Conservation (phyloP, 2,329 filamentous ascomycete species). For the Colletotrichum euphorbiae region DNA sequence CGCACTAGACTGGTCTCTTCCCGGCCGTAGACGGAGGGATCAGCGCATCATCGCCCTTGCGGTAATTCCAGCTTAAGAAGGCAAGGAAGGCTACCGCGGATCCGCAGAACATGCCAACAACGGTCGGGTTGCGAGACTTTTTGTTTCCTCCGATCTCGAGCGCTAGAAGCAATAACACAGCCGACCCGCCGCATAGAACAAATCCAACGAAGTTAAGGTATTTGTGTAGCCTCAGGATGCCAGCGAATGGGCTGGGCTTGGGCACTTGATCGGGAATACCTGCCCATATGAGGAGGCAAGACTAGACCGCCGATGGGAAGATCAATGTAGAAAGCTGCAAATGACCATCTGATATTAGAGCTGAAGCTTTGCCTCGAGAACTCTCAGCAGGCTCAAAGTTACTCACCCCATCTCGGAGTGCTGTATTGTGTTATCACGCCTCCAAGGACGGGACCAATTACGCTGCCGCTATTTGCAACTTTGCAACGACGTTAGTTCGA, state of each 20-base stretch:
- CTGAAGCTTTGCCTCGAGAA: background rate
- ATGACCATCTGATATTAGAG: background rate
- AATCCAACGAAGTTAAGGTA: conserved; percentile 48
- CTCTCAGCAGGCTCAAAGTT: background rate
- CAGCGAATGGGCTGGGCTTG: conserved; percentile 43
- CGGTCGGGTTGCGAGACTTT: conserved; percentile 44
- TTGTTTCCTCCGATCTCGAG: conserved; percentile 48
- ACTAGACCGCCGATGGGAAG: conserved; percentile 52
- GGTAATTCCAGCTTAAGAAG: conserved; percentile 44
- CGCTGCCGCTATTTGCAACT: conserved; percentile 56
- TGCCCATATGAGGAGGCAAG: conserved; percentile 47
- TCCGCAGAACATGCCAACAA: conserved; percentile 44
- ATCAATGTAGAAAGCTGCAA: conserved; percentile 52
- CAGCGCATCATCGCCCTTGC: conserved; percentile 44
- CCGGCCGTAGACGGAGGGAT: conserved; percentile 42
- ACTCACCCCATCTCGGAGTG: conserved; percentile 57
- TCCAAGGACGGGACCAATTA: conserved; percentile 56
- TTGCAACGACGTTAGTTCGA: background rate
- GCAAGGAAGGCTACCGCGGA: conserved; percentile 38
- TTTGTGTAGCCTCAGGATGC: conserved; percentile 49
- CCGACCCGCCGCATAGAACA: conserved; percentile 45
- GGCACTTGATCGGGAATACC: conserved; percentile 53
- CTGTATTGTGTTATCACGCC: conserved; percentile 52
- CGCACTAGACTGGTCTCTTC: conserved; percentile 45
- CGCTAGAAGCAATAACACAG: conserved; percentile 49